Evolutionary conservation across 2,329 filamentous ascomycete genomes (phyloP), one percentile per base, ranked within the genome.

Genomic region (Pseudopithomyces maydicus): DNA sequence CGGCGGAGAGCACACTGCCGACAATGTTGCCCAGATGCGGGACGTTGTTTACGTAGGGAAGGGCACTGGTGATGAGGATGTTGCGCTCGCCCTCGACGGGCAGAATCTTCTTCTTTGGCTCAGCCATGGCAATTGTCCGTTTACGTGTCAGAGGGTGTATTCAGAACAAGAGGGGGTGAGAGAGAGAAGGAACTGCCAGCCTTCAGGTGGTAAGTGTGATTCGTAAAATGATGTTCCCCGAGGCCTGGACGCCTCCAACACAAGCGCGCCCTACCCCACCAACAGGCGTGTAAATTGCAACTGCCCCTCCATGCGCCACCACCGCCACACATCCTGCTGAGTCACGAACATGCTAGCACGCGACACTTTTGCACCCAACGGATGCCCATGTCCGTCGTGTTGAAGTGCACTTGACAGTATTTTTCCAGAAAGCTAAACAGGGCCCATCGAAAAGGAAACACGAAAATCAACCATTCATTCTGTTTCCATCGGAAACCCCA

Each of bases 11-110:
- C 38, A 97, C 92, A 48, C 67, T 71, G 51, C 73, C 73, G 33
- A 75, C 68, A 46, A 75, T 73, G 59, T 75, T 75, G 44, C 73
- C 93, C 67, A 97, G 80, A 79, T 97, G 93, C 47, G 92, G 82
- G 0, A 84, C 79, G 70, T 88, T 88, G 76, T 88, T 88, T 51
- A 91, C 90, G 69, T 97, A 97, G 41, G 92, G 92, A 46, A 97
- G 78, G n/a, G 93, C 93, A 67, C 90, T 94, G 42, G 94, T 97
- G 69, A 98, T 88, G 61, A 98, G 85, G 67, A 96, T 87, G 77
- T 97, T 98, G 69, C 88, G 85, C 82, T 96, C 88, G 66, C 81
- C 81, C 58, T 79, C 76, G 56, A 79, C 71, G 52, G 81, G 81
- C 53, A 83, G 71, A 49, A 82, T 80, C 65, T 77, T 77, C 58